These are phyloP conservation scores for Paragyromitra xinjiangensis DNA, from an alignment of 495 filamentous ascomycete species.

Conservation along the genomic window DNA sequence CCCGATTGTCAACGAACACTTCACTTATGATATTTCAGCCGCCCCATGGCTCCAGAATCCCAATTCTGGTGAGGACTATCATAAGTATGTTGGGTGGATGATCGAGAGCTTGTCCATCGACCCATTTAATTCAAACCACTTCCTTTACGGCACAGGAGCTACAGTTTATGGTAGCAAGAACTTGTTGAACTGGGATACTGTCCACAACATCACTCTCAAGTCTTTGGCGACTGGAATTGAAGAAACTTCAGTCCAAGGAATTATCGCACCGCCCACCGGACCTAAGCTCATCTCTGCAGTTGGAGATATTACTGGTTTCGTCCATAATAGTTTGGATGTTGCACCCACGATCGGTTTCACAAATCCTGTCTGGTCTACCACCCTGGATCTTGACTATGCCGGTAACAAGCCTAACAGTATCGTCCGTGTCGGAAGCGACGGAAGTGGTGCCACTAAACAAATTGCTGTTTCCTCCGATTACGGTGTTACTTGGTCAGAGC, in stretches of 20 bases:
- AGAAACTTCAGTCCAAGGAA: constrained; percentile 65
- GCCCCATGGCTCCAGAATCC: constrained; percentile 57
- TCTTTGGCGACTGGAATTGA: constrained; percentile 69
- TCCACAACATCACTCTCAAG: constrained; percentile 63
- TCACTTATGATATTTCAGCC: constrained; percentile 57
- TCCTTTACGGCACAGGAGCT: constrained; percentile 68
- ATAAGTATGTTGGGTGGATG: constrained; percentile 70
- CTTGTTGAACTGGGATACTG: constrained; percentile 61
- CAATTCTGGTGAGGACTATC: constrained; percentile 53
- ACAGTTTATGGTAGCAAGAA: constrained; percentile 65
- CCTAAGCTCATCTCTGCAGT: constrained; percentile 67
- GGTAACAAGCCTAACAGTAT: constrained; percentile 65
- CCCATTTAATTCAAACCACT: constrained; percentile 69
- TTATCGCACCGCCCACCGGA: constrained; percentile 65
- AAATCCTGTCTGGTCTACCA: constrained; percentile 63
- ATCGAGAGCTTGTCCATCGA: constrained; percentile 70
- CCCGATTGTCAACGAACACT: constrained; percentile 62
- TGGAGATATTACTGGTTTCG: constrained; percentile 69
- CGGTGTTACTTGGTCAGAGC: constrained; percentile 61
- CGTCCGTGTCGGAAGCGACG: constrained; percentile 66
- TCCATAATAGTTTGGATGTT: constrained; percentile 61
- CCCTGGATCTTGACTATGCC: constrained; percentile 67
- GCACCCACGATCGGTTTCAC: constrained; percentile 64
- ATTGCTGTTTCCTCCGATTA: constrained; percentile 56
- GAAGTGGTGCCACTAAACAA: constrained; percentile 55